These are phyloP conservation scores for Spinacia oleracea DNA, from an alignment of 179 eudicot genomes.

Conservation along the genomic window DNA sequence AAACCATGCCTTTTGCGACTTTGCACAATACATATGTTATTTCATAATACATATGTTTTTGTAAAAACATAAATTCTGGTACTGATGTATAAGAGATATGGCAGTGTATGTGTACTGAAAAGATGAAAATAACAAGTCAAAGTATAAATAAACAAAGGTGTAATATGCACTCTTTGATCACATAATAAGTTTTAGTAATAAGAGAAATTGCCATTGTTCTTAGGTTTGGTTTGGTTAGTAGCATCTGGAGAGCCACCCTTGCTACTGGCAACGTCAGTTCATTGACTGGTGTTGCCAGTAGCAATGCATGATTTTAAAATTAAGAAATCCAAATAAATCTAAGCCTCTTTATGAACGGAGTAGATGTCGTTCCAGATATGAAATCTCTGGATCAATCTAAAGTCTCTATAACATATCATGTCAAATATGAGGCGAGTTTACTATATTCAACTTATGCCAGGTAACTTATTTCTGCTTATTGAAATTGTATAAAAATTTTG, in stretches of 20 bases:
- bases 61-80: too few relatives aligned
- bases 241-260: slow-evolving; percentile 98
- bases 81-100: too few relatives aligned
- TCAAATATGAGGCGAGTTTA: slow-evolving; percentile 31
- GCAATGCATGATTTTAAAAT: too few relatives aligned
- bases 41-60: too few relatives aligned
- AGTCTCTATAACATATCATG: slow-evolving; percentile 63
- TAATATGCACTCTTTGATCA: not conserved
- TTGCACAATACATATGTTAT: not conserved
- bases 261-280: slow-evolving; percentile 77
- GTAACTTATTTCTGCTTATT: slow-evolving; percentile 37
- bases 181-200: not conserved
- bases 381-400: slow-evolving; percentile 58
- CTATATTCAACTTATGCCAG: slow-evolving; percentile 41
- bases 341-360: slow-evolving; percentile 65
- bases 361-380: slow-evolving; percentile 42
- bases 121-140: too few relatives aligned
- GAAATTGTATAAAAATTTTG: too few relatives aligned
- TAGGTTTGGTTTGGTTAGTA: slow-evolving; percentile 32
- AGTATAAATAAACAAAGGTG: not conserved
- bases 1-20: not conserved
- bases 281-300: too few relatives aligned
- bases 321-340: too few relatives aligned
- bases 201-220: not conserved
- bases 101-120: too few relatives aligned